Conservation (phyloP, 2,329 filamentous ascomycete species). For the Beauveria brongniartii region DNA sequence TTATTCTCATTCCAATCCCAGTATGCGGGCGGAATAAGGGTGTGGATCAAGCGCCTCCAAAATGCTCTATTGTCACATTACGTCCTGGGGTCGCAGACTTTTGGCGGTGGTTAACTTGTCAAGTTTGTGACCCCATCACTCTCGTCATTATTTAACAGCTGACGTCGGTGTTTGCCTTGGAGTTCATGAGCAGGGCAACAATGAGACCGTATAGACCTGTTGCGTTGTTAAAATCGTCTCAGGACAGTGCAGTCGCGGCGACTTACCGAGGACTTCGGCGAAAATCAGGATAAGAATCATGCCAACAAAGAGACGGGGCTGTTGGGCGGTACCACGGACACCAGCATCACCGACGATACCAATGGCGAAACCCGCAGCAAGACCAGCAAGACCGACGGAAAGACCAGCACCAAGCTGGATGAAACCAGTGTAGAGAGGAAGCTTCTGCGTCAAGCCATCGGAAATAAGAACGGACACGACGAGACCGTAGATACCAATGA, state of each 20-base stretch:
- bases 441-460: conserved; percentile 63
- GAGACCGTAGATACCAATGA: conserved; percentile 97
- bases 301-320: conserved; percentile 83
- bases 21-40: neutral
- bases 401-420: conserved; percentile 81
- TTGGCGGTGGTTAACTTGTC: conserved; percentile 25
- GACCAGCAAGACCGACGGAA: conserved; percentile 71
- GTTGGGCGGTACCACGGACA: conserved; percentile 79
- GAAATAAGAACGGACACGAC: conserved; percentile 84
- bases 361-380: conserved; percentile 79
- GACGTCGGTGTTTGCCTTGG: conserved; percentile 64
- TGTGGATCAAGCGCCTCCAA: neutral
- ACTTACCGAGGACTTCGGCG: conserved; percentile 91
- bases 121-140: conserved; percentile 19
- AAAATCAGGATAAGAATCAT: conserved; percentile 99
- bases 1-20: conserved; percentile 4
- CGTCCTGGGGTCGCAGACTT: neutral
- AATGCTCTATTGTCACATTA: conserved; percentile 9
- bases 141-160: conserved; percentile 43
- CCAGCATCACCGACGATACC: conserved; percentile 84
- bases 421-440: conserved; percentile 73
- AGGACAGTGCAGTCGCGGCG: neutral
- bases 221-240: neutral
- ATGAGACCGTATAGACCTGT: conserved; percentile 97
- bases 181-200: conserved; percentile 99